Percentiles rank a stretch among this genome's conserved stretches.
These are phyloP conservation scores for Picea sitchensis DNA, from an alignment of 75 land plant species.

Conservation along the genomic window DNA sequence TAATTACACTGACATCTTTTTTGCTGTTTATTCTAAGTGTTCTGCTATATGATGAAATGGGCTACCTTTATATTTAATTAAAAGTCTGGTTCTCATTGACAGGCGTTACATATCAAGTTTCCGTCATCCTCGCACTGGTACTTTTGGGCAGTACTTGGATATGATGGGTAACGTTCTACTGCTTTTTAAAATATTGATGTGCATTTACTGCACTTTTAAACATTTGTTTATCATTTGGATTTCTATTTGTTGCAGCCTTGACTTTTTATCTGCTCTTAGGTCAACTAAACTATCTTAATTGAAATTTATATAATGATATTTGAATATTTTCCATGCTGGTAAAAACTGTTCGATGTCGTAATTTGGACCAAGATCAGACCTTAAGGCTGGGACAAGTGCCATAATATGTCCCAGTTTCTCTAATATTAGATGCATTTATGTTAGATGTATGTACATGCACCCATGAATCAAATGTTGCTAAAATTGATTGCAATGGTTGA, in stretches of 20 bases:
- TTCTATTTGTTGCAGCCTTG: too few species aligned
- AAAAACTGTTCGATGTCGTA: too few species aligned
- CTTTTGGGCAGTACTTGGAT: conserved; percentile 59
- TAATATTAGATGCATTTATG: background rate
- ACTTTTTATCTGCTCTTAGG: too few species aligned
- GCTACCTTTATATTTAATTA: background rate
- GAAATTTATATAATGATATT: too few species aligned
- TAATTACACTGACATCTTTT: background rate
- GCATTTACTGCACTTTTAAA: too few species aligned
- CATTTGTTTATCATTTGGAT: too few species aligned
- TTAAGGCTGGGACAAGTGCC: background rate
- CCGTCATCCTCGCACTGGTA: conserved; percentile 58
- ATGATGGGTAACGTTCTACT: conserved; percentile 45
- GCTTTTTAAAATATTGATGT: background rate
- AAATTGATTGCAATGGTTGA: background rate
- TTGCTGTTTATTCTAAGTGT: background rate
- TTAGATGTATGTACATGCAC: background rate
- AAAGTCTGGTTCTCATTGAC: conserved; percentile 8
- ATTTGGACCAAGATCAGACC: background rate
- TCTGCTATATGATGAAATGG: background rate
- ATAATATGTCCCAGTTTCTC: background rate
- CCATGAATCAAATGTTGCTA: background rate
- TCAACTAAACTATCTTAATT: too few species aligned
- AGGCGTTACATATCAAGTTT: conserved; percentile 89
- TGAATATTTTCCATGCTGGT: too few species aligned